A percentile compares a stretch with the other conserved stretches of the same genome.
phyloP scores from a whole-genome alignment of 495 filamentous ascomycete genomes.

The Zalerion maritima region DNA sequence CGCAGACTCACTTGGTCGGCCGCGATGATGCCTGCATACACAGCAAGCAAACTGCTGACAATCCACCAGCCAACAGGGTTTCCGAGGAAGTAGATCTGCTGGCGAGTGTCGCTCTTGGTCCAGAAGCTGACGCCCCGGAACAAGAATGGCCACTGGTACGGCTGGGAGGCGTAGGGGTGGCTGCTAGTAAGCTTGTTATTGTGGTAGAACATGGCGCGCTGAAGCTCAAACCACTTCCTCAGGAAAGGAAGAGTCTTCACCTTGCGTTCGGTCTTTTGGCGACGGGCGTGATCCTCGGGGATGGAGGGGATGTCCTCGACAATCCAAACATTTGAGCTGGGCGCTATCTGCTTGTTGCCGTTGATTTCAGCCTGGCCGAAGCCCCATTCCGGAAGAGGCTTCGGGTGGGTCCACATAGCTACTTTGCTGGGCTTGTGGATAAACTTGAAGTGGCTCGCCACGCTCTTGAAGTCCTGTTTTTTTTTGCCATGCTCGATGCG shows the following conservation, averaged over 20 bases:
- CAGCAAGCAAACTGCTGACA: constrained; percentile 75
- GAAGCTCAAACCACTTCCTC: constrained; percentile 89
- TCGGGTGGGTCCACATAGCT: constrained; percentile 96
- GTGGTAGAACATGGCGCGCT: constrained; percentile 97
- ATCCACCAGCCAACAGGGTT: constrained; percentile 99
- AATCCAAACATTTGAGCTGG: constrained; percentile 87
- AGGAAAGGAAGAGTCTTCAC: constrained; percentile 76
- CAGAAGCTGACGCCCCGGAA: constrained; percentile 96
- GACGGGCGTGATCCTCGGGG: constrained; percentile 49
- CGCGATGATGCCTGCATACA: constrained; percentile 82
- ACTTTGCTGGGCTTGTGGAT: constrained; percentile 87
- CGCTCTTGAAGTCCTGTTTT: constrained; percentile 72
- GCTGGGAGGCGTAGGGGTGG: constrained; percentile 86
- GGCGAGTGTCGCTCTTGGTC: constrained; percentile 90
- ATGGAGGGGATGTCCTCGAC: constrained; percentile 81
- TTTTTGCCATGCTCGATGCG: constrained; percentile 76
- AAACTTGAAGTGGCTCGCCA: constrained; percentile 86
- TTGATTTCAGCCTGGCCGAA: constrained; percentile 98
- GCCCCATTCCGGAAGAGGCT: constrained; percentile 87
- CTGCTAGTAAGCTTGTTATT: constrained; percentile 95
- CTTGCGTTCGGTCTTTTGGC: constrained; percentile 55
- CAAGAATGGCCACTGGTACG: constrained; percentile 96
- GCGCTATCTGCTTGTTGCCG: constrained; percentile 89
- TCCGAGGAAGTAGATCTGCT: constrained; percentile 97
- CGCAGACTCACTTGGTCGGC: constrained; percentile 88